Evolutionary conservation across 2,329 filamentous ascomycete species (phyloP).

Genomic region (Hymenoscyphus repandus): DNA sequence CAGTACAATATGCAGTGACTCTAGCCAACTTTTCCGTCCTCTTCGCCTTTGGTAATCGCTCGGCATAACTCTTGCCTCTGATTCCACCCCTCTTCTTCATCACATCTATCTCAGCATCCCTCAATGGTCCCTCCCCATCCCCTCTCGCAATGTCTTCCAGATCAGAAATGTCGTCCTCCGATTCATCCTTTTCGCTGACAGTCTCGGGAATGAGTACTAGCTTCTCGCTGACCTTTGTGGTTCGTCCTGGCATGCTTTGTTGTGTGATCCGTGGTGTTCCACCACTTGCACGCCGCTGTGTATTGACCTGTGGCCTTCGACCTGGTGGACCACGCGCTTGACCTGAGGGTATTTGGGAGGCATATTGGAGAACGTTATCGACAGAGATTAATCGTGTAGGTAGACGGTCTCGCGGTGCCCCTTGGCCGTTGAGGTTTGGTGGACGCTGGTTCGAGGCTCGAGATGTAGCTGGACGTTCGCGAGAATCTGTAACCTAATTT

Average conservation of each 20-base stretch:
- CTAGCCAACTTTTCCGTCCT: slow-evolving; percentile 82
- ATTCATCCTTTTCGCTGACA: slow-evolving; percentile 53
- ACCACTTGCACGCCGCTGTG: slow-evolving; percentile 42
- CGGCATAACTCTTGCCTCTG: slow-evolving; percentile 84
- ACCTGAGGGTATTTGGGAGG: slow-evolving; percentile 90
- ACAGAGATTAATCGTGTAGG: slow-evolving; percentile 76
- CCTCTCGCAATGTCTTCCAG: slow-evolving; percentile 42
- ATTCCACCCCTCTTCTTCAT: slow-evolving; percentile 57
- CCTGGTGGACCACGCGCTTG: slow-evolving; percentile 70
- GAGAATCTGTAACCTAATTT: slow-evolving; percentile 51
- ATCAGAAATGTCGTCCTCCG: slow-evolving; percentile 49
- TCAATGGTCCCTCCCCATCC: slow-evolving; percentile 61
- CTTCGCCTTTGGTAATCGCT: slow-evolving; percentile 82
- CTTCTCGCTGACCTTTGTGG: slow-evolving; percentile 93
- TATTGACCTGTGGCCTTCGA: slow-evolving; percentile 40
- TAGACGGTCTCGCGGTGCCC: slow-evolving; percentile 32
- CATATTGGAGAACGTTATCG: slow-evolving; percentile 91
- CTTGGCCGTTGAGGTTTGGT: slow-evolving; percentile 26
- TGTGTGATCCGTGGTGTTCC: slow-evolving; percentile 36
- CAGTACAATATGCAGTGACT: slow-evolving; percentile 93
- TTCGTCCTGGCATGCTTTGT: slow-evolving; percentile 69
- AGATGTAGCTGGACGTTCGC: slow-evolving; percentile 39
- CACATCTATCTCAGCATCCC: slow-evolving; percentile 63
- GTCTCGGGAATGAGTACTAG: slow-evolving; percentile 91
- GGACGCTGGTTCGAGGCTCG: slow-evolving; percentile 30